phyloP scores from a whole-genome alignment of 2,329 filamentous ascomycete genomes.

The Sporothrix luriei region DNA sequence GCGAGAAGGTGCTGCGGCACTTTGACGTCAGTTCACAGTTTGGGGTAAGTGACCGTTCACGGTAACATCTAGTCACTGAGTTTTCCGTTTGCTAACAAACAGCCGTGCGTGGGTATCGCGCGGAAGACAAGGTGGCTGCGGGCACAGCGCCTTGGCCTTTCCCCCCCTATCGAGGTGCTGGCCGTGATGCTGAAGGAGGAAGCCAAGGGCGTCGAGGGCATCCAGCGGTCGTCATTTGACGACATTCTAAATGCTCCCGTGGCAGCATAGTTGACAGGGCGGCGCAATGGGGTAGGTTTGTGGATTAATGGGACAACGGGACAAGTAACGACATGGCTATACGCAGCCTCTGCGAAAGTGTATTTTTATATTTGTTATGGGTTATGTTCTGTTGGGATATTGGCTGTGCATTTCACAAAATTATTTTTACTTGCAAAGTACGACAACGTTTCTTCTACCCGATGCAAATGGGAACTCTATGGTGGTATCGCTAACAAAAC shows the following conservation, averaged over 20 bases:
- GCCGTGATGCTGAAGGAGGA: constrained; percentile 78
- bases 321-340: constrained; percentile 13
- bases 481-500: constrained; percentile 26
- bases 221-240: constrained; percentile 75
- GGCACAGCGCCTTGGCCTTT: constrained; percentile 77
- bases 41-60: constrained; percentile 68
- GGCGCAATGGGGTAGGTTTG: neutral
- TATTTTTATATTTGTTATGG: constrained; percentile 8
- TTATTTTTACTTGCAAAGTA: constrained; percentile 1
- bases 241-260: constrained; percentile 58
- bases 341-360: neutral
- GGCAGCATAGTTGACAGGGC: neutral
- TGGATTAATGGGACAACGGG: neutral
- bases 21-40: constrained; percentile 92
- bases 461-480: neutral
- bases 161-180: constrained; percentile 86
- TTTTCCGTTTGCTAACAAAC: constrained; percentile 28
- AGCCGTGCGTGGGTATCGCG: constrained; percentile 87
- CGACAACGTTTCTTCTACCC: neutral
- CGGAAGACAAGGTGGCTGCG: constrained; percentile 85
- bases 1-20: constrained; percentile 86
- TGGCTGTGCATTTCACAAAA: neutral
- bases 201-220: constrained; percentile 53
- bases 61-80: neutral
- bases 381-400: constrained; percentile 3